These are phyloP conservation scores for Plantago coronopus DNA, from an alignment of 305 asterid genomes.

Conservation along the genomic window DNA sequence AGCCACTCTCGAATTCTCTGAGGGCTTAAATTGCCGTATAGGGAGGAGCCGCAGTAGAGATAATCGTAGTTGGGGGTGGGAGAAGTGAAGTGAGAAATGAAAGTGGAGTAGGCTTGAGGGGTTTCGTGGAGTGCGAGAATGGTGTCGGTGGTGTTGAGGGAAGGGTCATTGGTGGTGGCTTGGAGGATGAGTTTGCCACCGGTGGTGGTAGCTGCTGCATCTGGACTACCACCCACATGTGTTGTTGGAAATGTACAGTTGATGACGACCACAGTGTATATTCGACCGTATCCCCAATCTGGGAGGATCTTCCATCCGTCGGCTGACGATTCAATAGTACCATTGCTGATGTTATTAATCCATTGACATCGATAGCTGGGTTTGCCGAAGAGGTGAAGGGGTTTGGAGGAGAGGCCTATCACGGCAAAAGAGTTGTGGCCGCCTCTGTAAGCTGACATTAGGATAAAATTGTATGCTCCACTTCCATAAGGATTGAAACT, in stretches of 20 bases:
- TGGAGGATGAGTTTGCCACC: conserved; percentile 48
- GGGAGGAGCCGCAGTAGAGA: conserved; percentile 66
- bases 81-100: conserved; percentile 25
- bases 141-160: conserved; percentile 43
- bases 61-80: conserved; percentile 46
- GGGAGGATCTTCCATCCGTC: conserved; percentile 55
- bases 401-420: conserved; percentile 62
- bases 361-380: conserved; percentile 64
- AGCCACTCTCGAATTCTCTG: conserved; percentile 75
- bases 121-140: conserved; percentile 43
- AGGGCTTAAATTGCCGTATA: conserved; percentile 65
- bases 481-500: conserved; percentile 51
- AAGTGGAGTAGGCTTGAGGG: conserved; percentile 26
- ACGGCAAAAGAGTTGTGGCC: conserved; percentile 61
- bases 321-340: conserved; percentile 13
- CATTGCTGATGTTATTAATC: conserved; percentile 23
- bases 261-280: conserved; percentile 72
- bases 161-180: conserved; percentile 49
- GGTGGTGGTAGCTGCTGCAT: no score
- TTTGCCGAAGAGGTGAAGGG: conserved; percentile 54
- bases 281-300: conserved; percentile 88
- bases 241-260: conserved; percentile 59
- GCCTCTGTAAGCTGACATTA: conserved; percentile 77
- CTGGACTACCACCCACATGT: conserved; percentile 30
- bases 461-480: conserved; percentile 54